A percentile compares a stretch with the other conserved stretches of the same genome.
These are phyloP conservation scores for Parietichytrium sp. DNA, from an alignment of 108 stramenopile species.

Conservation along the genomic window DNA sequence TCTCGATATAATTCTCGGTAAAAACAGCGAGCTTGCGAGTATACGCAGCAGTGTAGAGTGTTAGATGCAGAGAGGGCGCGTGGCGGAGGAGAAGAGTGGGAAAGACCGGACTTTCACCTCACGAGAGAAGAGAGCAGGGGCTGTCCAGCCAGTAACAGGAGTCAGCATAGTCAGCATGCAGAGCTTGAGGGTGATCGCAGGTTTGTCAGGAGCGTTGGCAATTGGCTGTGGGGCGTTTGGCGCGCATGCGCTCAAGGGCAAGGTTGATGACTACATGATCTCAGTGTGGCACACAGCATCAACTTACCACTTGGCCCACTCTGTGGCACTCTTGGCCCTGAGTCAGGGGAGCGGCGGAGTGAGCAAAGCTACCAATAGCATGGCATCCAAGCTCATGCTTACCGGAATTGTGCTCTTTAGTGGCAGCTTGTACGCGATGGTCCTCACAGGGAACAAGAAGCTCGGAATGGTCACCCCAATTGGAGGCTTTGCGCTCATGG, in stretches of 20 bases:
- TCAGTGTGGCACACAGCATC: constrained; percentile 25
- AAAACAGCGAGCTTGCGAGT: too few relatives aligned
- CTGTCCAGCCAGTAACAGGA: too few relatives aligned
- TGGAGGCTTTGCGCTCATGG: not conserved
- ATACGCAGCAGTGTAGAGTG: too few relatives aligned
- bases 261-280: constrained; percentile 13
- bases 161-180: too few relatives aligned
- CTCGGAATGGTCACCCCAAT: constrained; percentile 32
- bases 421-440: constrained; percentile 14
- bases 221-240: constrained; percentile 21
- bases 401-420: not conserved
- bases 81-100: too few relatives aligned
- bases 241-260: not conserved
- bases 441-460: constrained; percentile 16
- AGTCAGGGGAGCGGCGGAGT: not conserved
- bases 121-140: too few relatives aligned
- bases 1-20: too few relatives aligned
- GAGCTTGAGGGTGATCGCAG: too few relatives aligned
- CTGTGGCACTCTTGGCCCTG: not conserved
- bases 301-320: not conserved
- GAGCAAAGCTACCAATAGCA: not conserved
- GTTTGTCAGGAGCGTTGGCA: constrained; percentile 20
- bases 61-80: too few relatives aligned
- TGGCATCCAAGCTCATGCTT: not conserved
- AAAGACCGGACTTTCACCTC: too few relatives aligned